Evolutionary conservation across 2,329 filamentous ascomycete genomes (phyloP), one percentile per base, ranked within the genome.

Genomic region (Mycogone perniciosa): DNA sequence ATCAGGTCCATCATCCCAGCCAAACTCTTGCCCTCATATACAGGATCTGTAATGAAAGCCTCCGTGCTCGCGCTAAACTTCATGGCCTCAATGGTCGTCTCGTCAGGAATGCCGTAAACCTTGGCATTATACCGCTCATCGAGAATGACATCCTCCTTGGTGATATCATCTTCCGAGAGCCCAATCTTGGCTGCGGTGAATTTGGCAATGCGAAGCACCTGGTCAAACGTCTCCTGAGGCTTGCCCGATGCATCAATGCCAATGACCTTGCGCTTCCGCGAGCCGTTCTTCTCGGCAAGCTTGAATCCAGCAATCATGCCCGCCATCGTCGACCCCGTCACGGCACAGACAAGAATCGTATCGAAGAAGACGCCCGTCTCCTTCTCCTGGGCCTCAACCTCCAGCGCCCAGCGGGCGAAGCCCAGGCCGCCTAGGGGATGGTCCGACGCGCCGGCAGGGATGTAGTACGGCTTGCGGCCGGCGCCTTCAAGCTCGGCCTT

Each of bases 21-120:
- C 64, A 89, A 68, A 58, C 81, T 86, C 76, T 89, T 89, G 1
- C 86, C 86, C 68, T 88, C 85, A 60, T 89, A 89, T 1, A 89
- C 85, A 0, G 85, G 85, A 61, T 89, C 85, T 0, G 84, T 88
- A 55, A 89, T 85, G 59, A 89, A 83, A 0, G 79, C 85, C 69
- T 89, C 86, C 1, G 80, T 86, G 52, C 71, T 65, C 0, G 85
- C 85, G 5, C 81, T 82, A 61, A 86, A 82, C 64, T 77, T 77
- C 62, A 89, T 88, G 0, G 84, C 85, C 31, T 81, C 81, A 45
- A 84, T 75, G 1, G 85, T 89, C 59, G 71, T 70, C 63, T 80
- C 68, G 57, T 86, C 82, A 0, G 84, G 82, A 51, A 87, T 75
- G 2, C 85, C 86, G 64, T 89, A 88, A 6, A 76, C 68, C 6